Percentiles rank a stretch among this genome's conserved stretches.
Evolutionary conservation across 2,329 filamentous ascomycete genomes (phyloP).

Genomic region (Truncatella angustata): DNA sequence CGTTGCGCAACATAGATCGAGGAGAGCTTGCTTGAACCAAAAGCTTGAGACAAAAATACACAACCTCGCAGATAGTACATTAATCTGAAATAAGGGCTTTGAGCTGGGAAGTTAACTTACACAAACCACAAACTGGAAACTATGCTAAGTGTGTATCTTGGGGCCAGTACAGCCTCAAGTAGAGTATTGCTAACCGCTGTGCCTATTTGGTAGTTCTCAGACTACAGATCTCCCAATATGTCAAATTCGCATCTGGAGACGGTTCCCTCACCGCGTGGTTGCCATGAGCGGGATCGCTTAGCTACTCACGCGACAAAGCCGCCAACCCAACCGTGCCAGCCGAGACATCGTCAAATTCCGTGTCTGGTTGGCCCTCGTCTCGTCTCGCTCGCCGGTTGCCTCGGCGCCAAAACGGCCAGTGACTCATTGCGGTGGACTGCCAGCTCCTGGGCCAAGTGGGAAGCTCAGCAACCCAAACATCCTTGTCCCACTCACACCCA

Average conservation of each 20-base stretch:
- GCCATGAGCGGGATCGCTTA: too few species aligned
- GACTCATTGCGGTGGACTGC: conserved; percentile 7
- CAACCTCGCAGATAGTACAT: conserved; percentile 31
- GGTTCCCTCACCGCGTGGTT: neutral
- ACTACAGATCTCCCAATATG: neutral
- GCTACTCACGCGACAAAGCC: too few species aligned
- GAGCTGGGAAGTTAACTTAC: conserved; percentile 15
- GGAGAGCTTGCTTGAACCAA: conserved; percentile 22
- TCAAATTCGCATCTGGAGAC: neutral
- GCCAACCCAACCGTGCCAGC: too few species aligned
- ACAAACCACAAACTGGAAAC: conserved; percentile 2
- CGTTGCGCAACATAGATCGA: conserved; percentile 25
- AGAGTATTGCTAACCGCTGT: neutral
- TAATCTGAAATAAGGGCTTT: conserved; percentile 25
- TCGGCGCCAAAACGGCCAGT: neutral
- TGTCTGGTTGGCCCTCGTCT: neutral
- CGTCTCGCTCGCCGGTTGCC: neutral
- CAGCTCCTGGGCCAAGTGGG: too few species aligned
- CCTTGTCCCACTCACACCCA: conserved; percentile 7
- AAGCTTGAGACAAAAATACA: conserved; percentile 22
- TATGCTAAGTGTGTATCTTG: neutral
- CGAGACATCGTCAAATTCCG: too few species aligned
- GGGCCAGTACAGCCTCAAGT: neutral
- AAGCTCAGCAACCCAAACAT: neutral
- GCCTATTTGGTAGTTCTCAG: neutral